Conservation (phyloP, 2,329 filamentous ascomycete genomes). For the Cercospora brassicicola region DNA sequence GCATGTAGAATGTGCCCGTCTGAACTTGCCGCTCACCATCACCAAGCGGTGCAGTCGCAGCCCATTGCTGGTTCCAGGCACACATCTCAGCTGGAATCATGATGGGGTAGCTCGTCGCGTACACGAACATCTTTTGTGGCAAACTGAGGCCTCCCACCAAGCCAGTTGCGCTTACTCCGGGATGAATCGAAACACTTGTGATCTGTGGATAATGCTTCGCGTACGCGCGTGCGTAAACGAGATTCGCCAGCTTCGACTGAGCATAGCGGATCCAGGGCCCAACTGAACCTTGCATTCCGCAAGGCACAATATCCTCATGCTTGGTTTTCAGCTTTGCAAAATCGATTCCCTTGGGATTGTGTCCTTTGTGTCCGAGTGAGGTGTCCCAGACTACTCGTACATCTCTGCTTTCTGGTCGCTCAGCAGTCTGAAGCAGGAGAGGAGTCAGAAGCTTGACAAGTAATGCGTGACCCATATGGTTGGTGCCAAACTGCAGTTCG, state of each 20-base stretch:
- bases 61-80: conserved; percentile 48
- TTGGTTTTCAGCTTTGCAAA: conserved; percentile 35
- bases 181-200: conserved; percentile 49
- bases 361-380: conserved; percentile 30
- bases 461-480: conserved; percentile 40
- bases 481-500: conserved; percentile 40
- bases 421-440: conserved; percentile 30
- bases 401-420: conserved; percentile 23
- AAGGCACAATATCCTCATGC: conserved; percentile 20
- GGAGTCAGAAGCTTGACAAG: conserved; percentile 37
- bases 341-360: conserved; percentile 27
- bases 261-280: conserved; percentile 45
- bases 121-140: conserved; percentile 17
- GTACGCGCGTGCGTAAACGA: conserved; percentile 49
- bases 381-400: conserved; percentile 36
- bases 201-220: conserved; percentile 49
- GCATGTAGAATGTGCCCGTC: conserved; percentile 44
- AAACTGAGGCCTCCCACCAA: conserved; percentile 34
- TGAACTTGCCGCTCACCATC: conserved; percentile 23
- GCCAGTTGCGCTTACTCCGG: conserved; percentile 52
- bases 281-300: background rate
- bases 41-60: conserved; percentile 42
- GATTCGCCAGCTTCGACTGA: conserved; percentile 53
- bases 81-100: conserved; percentile 35
- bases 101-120: conserved; percentile 16